phyloP scores from a whole-genome alignment of 441 rosid species.

The Pelargonium cotyledonis region DNA sequence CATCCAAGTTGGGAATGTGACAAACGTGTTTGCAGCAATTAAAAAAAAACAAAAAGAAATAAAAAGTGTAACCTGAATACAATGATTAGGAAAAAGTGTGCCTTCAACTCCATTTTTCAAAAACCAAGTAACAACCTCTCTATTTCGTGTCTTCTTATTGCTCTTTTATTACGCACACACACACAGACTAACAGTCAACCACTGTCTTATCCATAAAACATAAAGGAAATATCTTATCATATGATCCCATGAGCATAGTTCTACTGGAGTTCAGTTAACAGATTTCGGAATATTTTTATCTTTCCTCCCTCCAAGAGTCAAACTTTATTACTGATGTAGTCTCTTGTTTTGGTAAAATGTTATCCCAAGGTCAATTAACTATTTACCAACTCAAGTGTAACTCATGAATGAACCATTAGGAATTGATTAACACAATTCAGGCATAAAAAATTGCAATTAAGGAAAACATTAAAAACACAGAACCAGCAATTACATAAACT shows the following conservation, averaged over 20 bases:
- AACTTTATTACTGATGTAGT: not conserved
- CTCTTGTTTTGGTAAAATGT: not conserved
- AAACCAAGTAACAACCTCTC: not conserved
- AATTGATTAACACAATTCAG: no score
- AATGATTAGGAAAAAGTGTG: not conserved
- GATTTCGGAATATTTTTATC: not conserved
- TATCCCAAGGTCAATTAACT: not conserved
- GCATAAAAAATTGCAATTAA: no score
- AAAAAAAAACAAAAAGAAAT: not conserved
- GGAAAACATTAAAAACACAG: no score
- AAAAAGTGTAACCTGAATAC: not conserved
- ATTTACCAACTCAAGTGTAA: no score
- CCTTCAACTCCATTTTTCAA: not conserved
- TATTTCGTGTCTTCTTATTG: not conserved
- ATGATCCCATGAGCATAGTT: not conserved
- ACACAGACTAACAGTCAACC: not conserved
- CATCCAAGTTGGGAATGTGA: not conserved
- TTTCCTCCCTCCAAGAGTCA: not conserved
- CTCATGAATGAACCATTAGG: no score
- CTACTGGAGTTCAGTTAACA: not conserved
- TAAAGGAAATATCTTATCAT: not conserved
- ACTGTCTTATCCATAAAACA: not conserved
- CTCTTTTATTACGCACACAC: not conserved
- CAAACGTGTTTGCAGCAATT: not conserved
- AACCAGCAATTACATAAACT: no score